Evolutionary conservation across 176 grass and related monocot species (phyloP).

Genomic region (Oryza glumipatula): DNA sequence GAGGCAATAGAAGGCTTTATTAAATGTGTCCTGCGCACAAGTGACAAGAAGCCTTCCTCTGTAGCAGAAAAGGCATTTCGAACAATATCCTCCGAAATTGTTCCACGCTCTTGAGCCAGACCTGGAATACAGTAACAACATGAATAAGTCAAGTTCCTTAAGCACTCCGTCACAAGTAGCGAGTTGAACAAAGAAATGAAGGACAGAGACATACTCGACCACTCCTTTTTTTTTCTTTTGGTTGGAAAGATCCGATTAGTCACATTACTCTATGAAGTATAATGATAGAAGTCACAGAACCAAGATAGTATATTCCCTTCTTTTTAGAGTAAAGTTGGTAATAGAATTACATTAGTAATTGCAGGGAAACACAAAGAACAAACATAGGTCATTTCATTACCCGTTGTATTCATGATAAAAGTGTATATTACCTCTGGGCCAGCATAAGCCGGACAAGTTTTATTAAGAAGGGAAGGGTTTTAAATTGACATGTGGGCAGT

Average conservation of each 20-base stretch:
- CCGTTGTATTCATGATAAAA: background rate
- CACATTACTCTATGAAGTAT: background rate
- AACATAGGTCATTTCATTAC: background rate
- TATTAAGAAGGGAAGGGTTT: too few species aligned
- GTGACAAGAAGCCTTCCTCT: conserved; percentile 87
- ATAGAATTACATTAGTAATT: background rate
- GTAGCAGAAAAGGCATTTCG: conserved; percentile 85
- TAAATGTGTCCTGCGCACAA: conserved; percentile 82
- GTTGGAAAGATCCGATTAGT: background rate
- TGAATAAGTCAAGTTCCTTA: background rate
- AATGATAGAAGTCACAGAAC: background rate
- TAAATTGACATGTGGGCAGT: too few species aligned
- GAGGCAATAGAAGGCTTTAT: conserved; percentile 88
- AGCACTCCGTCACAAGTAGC: background rate
- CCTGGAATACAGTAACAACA: conserved; percentile 39
- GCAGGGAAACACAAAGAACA: background rate
- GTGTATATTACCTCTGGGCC: too few species aligned
- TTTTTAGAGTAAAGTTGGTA: background rate
- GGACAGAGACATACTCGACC: background rate
- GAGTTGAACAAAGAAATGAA: background rate
- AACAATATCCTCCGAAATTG: conserved; percentile 84
- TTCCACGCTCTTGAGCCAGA: conserved; percentile 73
- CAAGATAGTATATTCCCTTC: background rate
- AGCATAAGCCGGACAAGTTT: too few species aligned
- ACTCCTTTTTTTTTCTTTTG: background rate